Conservation (phyloP, 2,329 filamentous ascomycete species). For the Dothistroma septosporum region DNA sequence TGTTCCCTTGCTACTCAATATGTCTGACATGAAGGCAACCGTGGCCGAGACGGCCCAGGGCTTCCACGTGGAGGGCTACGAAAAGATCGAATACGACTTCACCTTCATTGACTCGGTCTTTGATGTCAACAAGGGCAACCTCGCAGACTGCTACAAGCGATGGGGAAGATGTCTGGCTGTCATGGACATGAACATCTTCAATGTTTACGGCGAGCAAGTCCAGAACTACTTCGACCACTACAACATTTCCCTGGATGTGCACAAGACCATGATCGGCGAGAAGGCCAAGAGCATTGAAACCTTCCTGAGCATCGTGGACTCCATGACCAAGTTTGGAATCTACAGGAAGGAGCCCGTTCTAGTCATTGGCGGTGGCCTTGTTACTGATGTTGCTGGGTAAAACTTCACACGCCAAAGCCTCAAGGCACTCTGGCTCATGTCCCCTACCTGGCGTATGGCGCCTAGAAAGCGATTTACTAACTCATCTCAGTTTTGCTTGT, state of each 20-base stretch:
- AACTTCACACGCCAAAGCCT: conserved; percentile 21
- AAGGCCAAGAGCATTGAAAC: conserved; percentile 72
- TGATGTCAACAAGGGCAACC: conserved; percentile 54
- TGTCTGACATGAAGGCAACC: conserved; percentile 67
- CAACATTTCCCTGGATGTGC: conserved; percentile 58
- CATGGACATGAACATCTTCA: conserved; percentile 68
- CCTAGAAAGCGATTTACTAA: conserved; percentile 26
- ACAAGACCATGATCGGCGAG: conserved; percentile 71
- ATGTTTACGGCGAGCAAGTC: conserved; percentile 63
- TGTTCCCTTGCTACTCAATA: conserved; percentile 35
- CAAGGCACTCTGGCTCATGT: conserved; percentile 5
- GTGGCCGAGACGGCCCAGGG: conserved; percentile 61
- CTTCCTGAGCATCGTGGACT: conserved; percentile 64
- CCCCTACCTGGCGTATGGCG: conserved; percentile 4
- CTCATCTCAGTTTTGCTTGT: conserved; percentile 58
- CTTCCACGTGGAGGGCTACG: conserved; percentile 68
- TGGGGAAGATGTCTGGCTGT: conserved; percentile 65
- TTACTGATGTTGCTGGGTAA: conserved; percentile 72
- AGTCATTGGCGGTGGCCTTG: conserved; percentile 63
- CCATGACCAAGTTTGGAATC: conserved; percentile 69
- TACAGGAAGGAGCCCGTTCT: conserved; percentile 58
- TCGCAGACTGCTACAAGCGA: conserved; percentile 61
- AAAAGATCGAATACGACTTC: conserved; percentile 74
- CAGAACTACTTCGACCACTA: conserved; percentile 64
- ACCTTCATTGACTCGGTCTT: conserved; percentile 69